Base-by-base conservation (phyloP, 2,329 filamentous ascomycete genomes). In the Ascomycota sp. region DNA sequence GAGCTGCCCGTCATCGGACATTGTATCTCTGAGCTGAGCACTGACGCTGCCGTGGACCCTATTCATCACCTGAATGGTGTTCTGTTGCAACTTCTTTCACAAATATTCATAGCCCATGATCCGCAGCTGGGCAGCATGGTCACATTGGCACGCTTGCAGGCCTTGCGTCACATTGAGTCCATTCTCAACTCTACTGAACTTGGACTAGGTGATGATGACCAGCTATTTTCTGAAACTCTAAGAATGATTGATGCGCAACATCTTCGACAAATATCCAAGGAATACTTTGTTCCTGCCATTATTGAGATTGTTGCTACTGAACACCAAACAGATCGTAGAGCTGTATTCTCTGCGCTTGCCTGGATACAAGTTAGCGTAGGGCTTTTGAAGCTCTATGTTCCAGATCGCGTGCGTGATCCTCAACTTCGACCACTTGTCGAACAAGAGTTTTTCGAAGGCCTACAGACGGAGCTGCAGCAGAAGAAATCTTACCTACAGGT, bases 341-440 rank as follows among this genome's bases (percentile, higher is more conserved):
- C 49, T 6, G 48, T 55, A 25, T 44, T 52, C 31, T 56, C 53
- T 6, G 54, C 56, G 6, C 54, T 76, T 16, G 75, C 78, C 6
- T 89, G 84, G 71, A 63, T 83, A 25, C 64, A 76, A 33, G 72
- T 92, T 38, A 76, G 80, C 2, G 54, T 84, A 13, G 74, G 75
- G 11, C 69, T 76, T 29, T 61, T 95, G 32, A 68, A 68, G 39
- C 62, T 93, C 2, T 93, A 86, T 47, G 72, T 95, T 2, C 84
- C 91, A 0, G 76, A 92, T 50, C 74, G 76, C 42, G 67, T 78
- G 4, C 89, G 86, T 45, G 89, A 98, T 50, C 89, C 89, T 1
- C 68, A 74, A 38, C 59, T 74, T 37, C 61, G 66, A 34, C 67
- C 69, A 6, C 59, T 67, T 34, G 66, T 92, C 12, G 74, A 82